Evolutionary conservation across 345 rosid genomes (phyloP).

Genomic region (Brassica rapa): DNA sequence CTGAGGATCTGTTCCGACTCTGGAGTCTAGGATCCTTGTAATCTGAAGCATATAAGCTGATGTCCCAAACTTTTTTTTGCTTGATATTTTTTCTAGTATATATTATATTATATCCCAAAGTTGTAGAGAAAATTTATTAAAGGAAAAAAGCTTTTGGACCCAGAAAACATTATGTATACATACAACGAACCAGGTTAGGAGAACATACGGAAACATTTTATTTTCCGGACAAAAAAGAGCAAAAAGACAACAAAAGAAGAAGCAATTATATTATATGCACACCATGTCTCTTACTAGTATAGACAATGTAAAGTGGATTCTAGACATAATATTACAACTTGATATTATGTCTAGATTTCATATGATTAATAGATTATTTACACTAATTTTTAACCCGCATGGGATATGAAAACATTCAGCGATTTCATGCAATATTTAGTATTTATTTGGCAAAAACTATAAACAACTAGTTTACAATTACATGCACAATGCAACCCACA

Average conservation of each 20-base stretch:
- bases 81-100: too few relatives aligned
- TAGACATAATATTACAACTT: neutral
- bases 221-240: neutral
- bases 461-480: neutral
- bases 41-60: too few relatives aligned
- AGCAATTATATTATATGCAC: slow-evolving; percentile 13
- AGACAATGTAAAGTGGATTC: neutral
- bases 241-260: neutral
- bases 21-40: too few relatives aligned
- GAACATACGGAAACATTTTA: neutral
- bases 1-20: too few relatives aligned
- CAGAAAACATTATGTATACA: neutral
- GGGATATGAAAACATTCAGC: neutral
- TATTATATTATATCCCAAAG: neutral
- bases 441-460: neutral
- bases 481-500: slow-evolving; percentile 24
- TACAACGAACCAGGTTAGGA: neutral
- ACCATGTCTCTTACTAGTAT: neutral
- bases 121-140: neutral
- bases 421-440: neutral
- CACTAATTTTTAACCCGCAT: neutral
- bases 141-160: neutral
- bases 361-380: neutral
- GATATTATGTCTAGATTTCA: neutral
- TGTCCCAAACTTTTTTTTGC: too few relatives aligned